These are phyloP conservation scores for Didymella lethalis DNA, from an alignment of 2,329 filamentous ascomycete species.

Conservation along the genomic window DNA sequence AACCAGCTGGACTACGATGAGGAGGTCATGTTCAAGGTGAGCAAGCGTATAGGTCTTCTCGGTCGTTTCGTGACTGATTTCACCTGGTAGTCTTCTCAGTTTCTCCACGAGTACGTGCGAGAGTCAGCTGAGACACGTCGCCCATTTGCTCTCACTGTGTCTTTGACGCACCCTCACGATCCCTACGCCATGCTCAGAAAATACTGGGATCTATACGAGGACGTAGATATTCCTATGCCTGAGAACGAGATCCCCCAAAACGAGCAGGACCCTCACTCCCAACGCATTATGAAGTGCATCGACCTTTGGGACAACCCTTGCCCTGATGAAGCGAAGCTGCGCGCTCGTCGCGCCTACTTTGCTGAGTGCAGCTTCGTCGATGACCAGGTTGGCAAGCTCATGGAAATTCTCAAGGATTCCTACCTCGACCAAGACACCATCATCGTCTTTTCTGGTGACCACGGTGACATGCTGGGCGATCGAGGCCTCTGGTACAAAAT, in stretches of 20 bases:
- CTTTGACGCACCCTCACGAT: conserved; percentile 92
- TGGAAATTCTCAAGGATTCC: conserved; percentile 79
- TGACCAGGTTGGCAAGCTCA: conserved; percentile 84
- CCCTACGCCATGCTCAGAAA: conserved; percentile 93
- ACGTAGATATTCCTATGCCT: conserved; percentile 84
- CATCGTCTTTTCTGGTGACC: conserved; percentile 90
- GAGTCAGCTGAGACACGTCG: conserved; percentile 71
- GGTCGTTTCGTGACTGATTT: conserved; percentile 67
- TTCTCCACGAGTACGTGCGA: conserved; percentile 89
- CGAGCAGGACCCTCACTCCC: conserved; percentile 84
- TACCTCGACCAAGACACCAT: conserved; percentile 85
- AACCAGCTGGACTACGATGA: conserved; percentile 97
- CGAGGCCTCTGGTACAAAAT: conserved; percentile 96
- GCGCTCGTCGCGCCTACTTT: conserved; percentile 87
- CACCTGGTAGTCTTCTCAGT: conserved; percentile 72
- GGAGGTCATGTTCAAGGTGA: conserved; percentile 85
- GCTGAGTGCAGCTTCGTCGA: conserved; percentile 94
- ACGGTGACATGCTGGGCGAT: conserved; percentile 96
- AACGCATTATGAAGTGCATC: conserved; percentile 84
- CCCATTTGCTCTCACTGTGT: conserved; percentile 89
- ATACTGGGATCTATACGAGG: conserved; percentile 92
- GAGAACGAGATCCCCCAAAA: conserved; percentile 80
- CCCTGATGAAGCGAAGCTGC: conserved; percentile 83
- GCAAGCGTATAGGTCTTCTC: background rate
- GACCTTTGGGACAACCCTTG: conserved; percentile 87